Evolutionary conservation across 352 stramenopile species (phyloP), one percentile per base, ranked within the genome.

Genomic region (Blastocystis sp.): DNA sequence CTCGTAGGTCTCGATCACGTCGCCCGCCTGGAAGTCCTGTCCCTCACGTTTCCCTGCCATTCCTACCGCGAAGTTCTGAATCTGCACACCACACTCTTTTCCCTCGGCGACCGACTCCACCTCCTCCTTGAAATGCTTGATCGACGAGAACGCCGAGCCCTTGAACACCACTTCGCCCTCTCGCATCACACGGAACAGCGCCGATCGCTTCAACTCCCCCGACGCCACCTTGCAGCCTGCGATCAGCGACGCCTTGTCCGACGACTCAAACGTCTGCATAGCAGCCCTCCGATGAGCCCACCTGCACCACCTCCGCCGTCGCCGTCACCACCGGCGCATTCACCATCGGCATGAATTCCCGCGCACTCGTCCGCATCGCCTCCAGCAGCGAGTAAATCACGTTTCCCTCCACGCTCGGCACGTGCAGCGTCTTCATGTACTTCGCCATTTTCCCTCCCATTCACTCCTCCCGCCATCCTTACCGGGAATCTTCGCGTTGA

Each of bases 41-140:
- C 1, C 87, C 54, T 90, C 32, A 81, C 14, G 14, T 27, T 21
- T 34, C 16, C 24, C n/a, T 18, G 27, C 36, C 16, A 16, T 42
- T 16, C 54, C 16, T 24, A 85, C 75, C 11, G 57, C 90, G 84
- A 92, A 97, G 32, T 92, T 91, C 49, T 91, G 36, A 51, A 98
- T 90, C 86, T 94, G 93, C 86, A 99, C 94, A 73, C 96, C 96
- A 88, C 96, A 99, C 88, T 99, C 96, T 85, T 97, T 93, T 67
- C 96, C 96, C 87, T 95, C 92, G 61, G 89, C 91, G 16, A 97
- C 92, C 87, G 94, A 90, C 24, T 92, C 90, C 1, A 96, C 93
- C 87, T 96, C 94, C 54, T 95, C 92, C 87, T 96, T 94, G 87
- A 96, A 94, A 86, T 94, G 91, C 29, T 90, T 90, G 89, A 96